Conservation (phyloP, 306 rosid genomes). For the Myrica gale region DNA sequence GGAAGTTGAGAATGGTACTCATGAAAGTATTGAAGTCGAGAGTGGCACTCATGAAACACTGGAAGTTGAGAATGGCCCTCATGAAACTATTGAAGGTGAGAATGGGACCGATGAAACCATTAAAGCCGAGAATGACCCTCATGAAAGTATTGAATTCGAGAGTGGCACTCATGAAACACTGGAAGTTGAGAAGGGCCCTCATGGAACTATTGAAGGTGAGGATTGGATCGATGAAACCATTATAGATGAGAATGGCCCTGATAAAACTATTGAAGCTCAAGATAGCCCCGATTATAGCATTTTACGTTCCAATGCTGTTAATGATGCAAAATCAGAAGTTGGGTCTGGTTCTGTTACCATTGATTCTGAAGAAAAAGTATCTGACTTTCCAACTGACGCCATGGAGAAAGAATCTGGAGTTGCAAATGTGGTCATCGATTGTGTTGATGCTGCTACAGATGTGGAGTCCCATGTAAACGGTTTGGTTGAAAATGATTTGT, state of each 20-base stretch:
- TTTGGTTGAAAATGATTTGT: slow-evolving; percentile 15
- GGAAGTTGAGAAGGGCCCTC: background rate
- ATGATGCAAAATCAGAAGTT: slow-evolving; percentile 22
- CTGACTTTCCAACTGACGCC: slow-evolving; percentile 12
- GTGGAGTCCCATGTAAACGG: background rate
- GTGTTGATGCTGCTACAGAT: slow-evolving; percentile 16
- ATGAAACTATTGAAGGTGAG: slow-evolving; percentile 6
- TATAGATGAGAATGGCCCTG: background rate
- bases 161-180: background rate
- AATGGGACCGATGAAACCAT: background rate
- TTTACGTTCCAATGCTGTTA: slow-evolving; percentile 6
- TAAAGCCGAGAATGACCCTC: background rate
- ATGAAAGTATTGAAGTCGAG: background rate
- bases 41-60: background rate
- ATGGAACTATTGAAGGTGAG: slow-evolving; percentile 7
- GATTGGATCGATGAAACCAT: background rate
- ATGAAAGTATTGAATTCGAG: background rate
- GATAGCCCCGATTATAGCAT: slow-evolving; percentile 3
- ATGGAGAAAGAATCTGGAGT: slow-evolving; percentile 10
- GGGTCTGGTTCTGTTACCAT: slow-evolving; percentile 5
- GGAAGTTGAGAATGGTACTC: slow-evolving; percentile 15
- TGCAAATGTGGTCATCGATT: slow-evolving; percentile 21
- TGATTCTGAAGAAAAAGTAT: slow-evolving; percentile 23
- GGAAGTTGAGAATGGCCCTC: background rate
- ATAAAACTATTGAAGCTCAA: background rate